phyloP scores from a whole-genome alignment of 805 yeast species.

The Cyberlindnera veronae region DNA sequence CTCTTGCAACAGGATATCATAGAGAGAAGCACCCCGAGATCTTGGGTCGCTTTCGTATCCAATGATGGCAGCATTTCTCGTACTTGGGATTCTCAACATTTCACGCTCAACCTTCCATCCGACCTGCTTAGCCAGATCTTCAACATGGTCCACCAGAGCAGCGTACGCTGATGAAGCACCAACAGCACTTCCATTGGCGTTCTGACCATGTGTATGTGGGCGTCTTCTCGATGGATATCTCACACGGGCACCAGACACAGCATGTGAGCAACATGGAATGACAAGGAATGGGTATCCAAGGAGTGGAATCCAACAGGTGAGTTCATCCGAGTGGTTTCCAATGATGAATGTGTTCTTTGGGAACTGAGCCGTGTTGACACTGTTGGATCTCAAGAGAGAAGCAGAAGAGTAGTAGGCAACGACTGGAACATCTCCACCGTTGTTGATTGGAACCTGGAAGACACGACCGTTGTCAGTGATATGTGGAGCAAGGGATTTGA shows the following conservation, averaged over 20 bases:
- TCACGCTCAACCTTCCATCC: constrained; percentile 90
- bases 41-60: constrained; percentile 47
- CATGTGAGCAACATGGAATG: constrained; percentile 94
- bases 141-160: constrained; percentile 82
- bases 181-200: constrained; percentile 24
- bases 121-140: constrained; percentile 54
- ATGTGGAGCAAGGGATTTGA: constrained; percentile 49
- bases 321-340: constrained; percentile 94
- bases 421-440: constrained; percentile 37
- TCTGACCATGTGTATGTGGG: constrained; percentile 14
- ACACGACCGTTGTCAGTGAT: constrained; percentile 58
- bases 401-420: constrained; percentile 47
- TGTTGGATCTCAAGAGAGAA: constrained; percentile 45
- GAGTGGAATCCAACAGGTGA: constrained; percentile 93
- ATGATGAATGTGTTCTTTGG: constrained; percentile 74
- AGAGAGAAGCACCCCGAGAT: constrained; percentile 30
- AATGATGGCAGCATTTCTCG: constrained; percentile 86
- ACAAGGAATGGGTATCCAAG: constrained; percentile 85
- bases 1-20: constrained; percentile 64
- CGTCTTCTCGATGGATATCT: constrained; percentile 53
- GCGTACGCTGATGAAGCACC: constrained; percentile 67
- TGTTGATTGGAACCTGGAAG: constrained; percentile 41
- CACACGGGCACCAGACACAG: constrained; percentile 68
- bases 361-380: constrained; percentile 61
- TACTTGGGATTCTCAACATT: constrained; percentile 88